Conservation (phyloP, 139 green algal species). For the Yamagishiella unicocca region DNA sequence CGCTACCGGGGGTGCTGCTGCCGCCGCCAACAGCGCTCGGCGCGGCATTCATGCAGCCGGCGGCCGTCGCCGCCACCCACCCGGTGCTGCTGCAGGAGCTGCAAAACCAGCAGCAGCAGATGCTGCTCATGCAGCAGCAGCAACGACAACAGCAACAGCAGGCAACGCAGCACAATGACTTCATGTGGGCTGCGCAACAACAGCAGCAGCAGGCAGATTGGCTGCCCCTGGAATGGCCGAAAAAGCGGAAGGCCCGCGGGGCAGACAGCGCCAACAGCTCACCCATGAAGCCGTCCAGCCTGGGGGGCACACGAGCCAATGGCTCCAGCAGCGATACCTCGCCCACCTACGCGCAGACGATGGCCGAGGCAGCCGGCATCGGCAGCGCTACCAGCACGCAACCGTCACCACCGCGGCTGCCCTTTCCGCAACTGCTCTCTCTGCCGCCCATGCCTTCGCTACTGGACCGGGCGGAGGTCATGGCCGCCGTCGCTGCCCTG, state of each 20-base stretch:
- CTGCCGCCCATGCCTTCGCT: too few species aligned
- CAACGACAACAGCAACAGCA: not conserved
- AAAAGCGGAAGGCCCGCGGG: not conserved
- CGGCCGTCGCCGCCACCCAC: not conserved
- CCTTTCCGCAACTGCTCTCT: too few species aligned
- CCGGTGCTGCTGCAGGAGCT: constrained; percentile 34
- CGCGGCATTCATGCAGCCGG: not conserved
- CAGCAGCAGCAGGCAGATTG: not conserved
- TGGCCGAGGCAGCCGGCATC: not conserved
- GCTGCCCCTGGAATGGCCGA: not conserved
- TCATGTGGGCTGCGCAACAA: not conserved
- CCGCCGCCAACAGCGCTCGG: not conserved
- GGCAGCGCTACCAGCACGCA: not conserved
- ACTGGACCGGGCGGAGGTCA: too few species aligned
- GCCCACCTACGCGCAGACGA: too few species aligned
- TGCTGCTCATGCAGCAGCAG: not conserved
- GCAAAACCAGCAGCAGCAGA: not conserved
- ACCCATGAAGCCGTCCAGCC: not conserved
- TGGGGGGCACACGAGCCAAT: not conserved
- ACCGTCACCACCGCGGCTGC: too few species aligned
- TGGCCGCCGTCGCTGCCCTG: too few species aligned
- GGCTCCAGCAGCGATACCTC: too few species aligned
- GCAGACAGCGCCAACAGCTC: not conserved
- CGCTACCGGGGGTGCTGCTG: constrained; percentile 15
- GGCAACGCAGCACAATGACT: not conserved